Evolutionary conservation across 2,329 filamentous ascomycete species (phyloP).

Genomic region (Epichloe sibirici): DNA sequence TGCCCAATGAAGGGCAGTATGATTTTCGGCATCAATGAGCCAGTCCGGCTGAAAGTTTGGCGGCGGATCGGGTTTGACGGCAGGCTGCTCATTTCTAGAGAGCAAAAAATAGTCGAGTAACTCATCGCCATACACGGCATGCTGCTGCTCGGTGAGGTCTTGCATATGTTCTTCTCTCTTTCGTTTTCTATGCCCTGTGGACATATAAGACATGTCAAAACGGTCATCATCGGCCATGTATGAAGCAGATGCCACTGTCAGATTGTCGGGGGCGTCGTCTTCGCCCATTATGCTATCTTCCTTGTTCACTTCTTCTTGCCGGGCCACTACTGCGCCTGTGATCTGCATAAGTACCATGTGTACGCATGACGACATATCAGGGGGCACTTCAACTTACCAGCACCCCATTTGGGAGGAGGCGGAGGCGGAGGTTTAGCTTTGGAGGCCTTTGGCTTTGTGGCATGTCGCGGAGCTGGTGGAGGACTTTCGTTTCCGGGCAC

Average conservation of each 20-base stretch:
- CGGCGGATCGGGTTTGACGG: constrained; percentile 65
- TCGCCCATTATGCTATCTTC: constrained; percentile 52
- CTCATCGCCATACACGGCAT: constrained; percentile 84
- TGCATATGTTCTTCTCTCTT: constrained; percentile 57
- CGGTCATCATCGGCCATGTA: constrained; percentile 77
- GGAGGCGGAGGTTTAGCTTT: constrained; percentile 35
- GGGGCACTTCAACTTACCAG: constrained; percentile 7
- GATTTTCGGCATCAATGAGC: constrained; percentile 83
- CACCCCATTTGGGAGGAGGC: constrained; percentile 43
- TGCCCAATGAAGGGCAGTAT: constrained; percentile 93
- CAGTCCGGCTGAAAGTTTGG: constrained; percentile 79
- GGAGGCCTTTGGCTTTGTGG: constrained; percentile 70
- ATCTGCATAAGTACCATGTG: background rate
- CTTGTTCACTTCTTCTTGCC: constrained; percentile 51
- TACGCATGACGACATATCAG: background rate
- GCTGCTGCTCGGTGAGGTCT: constrained; percentile 63
- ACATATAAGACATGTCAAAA: constrained; percentile 54
- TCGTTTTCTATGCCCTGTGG: constrained; percentile 56
- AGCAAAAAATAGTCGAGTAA: constrained; percentile 94
- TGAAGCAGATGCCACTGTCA: constrained; percentile 71
- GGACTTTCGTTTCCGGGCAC: constrained; percentile 75
- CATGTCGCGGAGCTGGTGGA: constrained; percentile 86
- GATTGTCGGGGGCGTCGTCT: constrained; percentile 72
- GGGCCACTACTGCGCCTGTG: constrained; percentile 10
- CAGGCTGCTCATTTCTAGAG: constrained; percentile 63